Evolutionary conservation across 148 eudicot species (phyloP).

Genomic region (Fagopyrum homotropicum): DNA sequence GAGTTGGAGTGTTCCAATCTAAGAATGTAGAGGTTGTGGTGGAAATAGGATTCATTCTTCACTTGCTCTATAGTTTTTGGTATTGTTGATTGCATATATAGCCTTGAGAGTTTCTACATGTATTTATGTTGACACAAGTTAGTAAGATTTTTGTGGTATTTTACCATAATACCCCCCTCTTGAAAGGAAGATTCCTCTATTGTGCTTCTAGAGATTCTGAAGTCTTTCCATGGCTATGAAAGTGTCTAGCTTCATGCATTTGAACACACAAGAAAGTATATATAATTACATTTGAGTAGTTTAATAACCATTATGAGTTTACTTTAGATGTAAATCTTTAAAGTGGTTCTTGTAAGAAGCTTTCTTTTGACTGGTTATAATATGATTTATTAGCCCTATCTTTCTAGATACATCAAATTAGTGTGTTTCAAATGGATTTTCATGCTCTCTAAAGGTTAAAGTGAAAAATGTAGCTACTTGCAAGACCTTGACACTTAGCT

Average conservation of each 20-base stretch:
- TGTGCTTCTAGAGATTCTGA: conserved; percentile 12
- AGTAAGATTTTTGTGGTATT: background rate
- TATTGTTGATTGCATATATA: background rate
- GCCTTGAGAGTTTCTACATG: background rate
- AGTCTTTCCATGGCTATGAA: background rate
- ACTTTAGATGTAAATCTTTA: background rate
- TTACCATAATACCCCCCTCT: conserved; percentile 8
- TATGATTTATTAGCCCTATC: background rate
- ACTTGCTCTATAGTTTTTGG: background rate
- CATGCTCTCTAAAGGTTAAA: background rate
- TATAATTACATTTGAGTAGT: background rate
- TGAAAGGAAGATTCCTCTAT: conserved; percentile 9
- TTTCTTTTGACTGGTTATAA: background rate
- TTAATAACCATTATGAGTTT: background rate
- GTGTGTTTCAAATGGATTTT: background rate
- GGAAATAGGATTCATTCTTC: conserved; percentile 8
- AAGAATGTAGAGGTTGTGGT: background rate
- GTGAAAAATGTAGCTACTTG: background rate
- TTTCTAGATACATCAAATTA: background rate
- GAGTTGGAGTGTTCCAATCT: conserved; percentile 29
- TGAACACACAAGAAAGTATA: background rate
- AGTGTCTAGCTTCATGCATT: background rate
- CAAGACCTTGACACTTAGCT: background rate
- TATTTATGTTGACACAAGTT: background rate
- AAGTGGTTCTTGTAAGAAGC: background rate